phyloP scores from a whole-genome alignment of 768 basidiomycete species.

The Russula olivacea region DNA sequence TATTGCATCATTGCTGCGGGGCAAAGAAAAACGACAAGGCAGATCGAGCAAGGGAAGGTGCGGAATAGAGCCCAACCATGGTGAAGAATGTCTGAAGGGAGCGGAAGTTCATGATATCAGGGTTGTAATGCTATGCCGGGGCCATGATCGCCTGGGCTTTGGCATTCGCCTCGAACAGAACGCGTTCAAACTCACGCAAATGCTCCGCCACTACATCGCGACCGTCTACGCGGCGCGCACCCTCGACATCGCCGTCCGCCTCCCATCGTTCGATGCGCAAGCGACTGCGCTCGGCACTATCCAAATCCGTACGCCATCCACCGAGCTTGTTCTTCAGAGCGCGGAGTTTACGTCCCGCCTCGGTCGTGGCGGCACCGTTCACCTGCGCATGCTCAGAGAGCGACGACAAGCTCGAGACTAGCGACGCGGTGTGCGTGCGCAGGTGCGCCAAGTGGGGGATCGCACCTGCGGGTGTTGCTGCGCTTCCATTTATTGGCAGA shows the following conservation, averaged over 20 bases:
- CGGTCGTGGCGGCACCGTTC: conserved; percentile 76
- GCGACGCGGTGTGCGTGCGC: conserved; percentile 66
- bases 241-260: conserved; percentile 45
- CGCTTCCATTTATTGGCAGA: conserved; percentile 45
- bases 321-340: conserved; percentile 79
- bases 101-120: background rate
- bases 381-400: conserved; percentile 88
- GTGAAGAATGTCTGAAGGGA: background rate
- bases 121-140: conserved; percentile 38
- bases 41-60: conserved; percentile 18
- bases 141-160: conserved; percentile 85
- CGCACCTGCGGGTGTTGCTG: conserved; percentile 49
- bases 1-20: conserved; percentile 6
- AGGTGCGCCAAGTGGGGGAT: conserved; percentile 65
- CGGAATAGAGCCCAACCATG: conserved; percentile 1
- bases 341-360: conserved; percentile 81
- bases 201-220: conserved; percentile 73
- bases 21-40: background rate
- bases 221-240: conserved; percentile 54
- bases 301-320: conserved; percentile 76
- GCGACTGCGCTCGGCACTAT: conserved; percentile 77
- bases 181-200: conserved; percentile 65
- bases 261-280: conserved; percentile 78
- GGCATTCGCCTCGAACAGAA: conserved; percentile 61
- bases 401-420: conserved; percentile 66